phyloP scores from a whole-genome alignment of 768 basidiomycete genomes.

The Mycena metata region DNA sequence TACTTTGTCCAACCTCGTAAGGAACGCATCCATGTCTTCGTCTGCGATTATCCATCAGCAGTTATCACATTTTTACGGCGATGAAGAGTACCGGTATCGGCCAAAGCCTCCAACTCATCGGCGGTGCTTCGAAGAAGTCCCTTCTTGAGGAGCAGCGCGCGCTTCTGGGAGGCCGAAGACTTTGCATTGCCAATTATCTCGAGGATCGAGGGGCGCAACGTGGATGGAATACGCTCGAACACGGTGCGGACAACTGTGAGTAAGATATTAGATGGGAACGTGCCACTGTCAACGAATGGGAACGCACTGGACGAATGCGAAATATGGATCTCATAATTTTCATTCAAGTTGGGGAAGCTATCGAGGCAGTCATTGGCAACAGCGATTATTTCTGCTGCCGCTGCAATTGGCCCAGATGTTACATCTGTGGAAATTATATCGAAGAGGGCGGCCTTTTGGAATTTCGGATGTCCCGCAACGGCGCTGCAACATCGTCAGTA shows the following conservation, averaged over 20 bases:
- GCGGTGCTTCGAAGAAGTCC: conserved; percentile 74
- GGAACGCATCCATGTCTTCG: conserved; percentile 70
- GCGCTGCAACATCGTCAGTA: conserved; percentile 64
- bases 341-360: conserved; percentile 76
- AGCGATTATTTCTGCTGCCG: conserved; percentile 81
- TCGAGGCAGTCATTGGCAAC: conserved; percentile 77
- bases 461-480: conserved; percentile 80
- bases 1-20: conserved; percentile 69
- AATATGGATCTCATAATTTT: conserved; percentile 81
- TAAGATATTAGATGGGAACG: conserved; percentile 14
- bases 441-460: conserved; percentile 81
- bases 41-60: conserved; percentile 52
- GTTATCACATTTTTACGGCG: background rate
- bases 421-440: conserved; percentile 88
- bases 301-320: conserved; percentile 82
- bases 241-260: conserved; percentile 74
- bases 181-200: conserved; percentile 79
- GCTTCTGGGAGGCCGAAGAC: conserved; percentile 76
- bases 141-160: conserved; percentile 75
- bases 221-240: conserved; percentile 71
- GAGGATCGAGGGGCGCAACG: conserved; percentile 66
- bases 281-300: background rate
- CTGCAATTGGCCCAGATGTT: conserved; percentile 71
- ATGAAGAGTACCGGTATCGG: conserved; percentile 65
- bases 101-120: conserved; percentile 81